phyloP scores from a whole-genome alignment of 768 basidiomycete species.

The Cubamyces lactineus region DNA sequence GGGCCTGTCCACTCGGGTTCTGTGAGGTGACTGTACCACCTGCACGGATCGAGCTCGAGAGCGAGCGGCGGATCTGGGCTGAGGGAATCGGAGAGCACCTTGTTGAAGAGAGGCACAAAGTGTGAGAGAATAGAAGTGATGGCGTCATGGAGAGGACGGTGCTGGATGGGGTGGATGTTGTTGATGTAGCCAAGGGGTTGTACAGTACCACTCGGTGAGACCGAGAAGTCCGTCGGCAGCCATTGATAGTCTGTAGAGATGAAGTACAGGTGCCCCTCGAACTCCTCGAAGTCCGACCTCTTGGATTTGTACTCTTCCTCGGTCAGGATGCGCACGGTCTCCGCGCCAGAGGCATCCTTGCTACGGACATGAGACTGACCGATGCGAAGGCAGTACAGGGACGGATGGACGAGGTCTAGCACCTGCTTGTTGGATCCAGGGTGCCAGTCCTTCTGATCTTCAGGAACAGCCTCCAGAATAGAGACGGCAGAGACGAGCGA shows the following conservation, averaged over 20 bases:
- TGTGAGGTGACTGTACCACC: not conserved
- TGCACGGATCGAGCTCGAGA: not conserved
- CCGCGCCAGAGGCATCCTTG: not conserved
- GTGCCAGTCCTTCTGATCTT: slow-evolving; percentile 47
- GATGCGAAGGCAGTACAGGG: slow-evolving; percentile 40
- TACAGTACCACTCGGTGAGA: slow-evolving; percentile 27
- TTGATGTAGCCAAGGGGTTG: slow-evolving; percentile 32
- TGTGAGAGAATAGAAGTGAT: slow-evolving; percentile 23
- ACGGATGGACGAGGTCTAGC: slow-evolving; percentile 50
- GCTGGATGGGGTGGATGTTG: slow-evolving; percentile 31
- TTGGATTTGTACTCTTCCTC: not conserved
- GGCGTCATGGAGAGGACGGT: slow-evolving; percentile 22
- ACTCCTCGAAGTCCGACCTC: not conserved
- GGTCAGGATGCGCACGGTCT: not conserved
- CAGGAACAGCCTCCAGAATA: slow-evolving; percentile 41
- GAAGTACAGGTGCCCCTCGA: not conserved
- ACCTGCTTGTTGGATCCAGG: slow-evolving; percentile 46
- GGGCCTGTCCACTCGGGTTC: not conserved
- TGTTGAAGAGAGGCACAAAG: slow-evolving; percentile 33
- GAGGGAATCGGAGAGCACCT: slow-evolving; percentile 25
- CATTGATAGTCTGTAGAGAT: slow-evolving; percentile 30
- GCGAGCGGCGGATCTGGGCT: slow-evolving; percentile 1
- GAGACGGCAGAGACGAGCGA: not conserved
- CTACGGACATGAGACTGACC: not conserved
- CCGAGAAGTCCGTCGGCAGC: slow-evolving; percentile 35